phyloP scores from a whole-genome alignment of 495 filamentous ascomycete species.

The Xylaria sp. region DNA sequence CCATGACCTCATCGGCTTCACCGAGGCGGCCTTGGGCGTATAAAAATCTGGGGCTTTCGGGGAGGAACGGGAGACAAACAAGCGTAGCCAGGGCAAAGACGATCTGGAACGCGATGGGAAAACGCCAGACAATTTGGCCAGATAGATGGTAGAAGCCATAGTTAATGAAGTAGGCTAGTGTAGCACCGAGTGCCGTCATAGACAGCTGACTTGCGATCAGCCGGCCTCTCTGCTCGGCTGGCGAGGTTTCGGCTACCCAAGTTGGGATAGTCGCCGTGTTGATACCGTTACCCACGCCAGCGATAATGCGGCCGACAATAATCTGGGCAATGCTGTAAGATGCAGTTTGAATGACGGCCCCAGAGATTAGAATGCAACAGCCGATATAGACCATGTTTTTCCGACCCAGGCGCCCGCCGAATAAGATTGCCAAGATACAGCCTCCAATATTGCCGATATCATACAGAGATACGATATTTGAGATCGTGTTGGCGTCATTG shows the following conservation, averaged over 20 bases:
- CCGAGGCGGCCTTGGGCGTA: background rate
- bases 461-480: conserved; percentile 5
- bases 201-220: conserved; percentile 76
- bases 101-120: conserved; percentile 73
- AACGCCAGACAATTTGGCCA: conserved; percentile 69
- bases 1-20: background rate
- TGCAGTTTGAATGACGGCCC: conserved; percentile 53
- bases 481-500: conserved; percentile 5
- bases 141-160: conserved; percentile 65
- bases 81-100: conserved; percentile 51
- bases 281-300: conserved; percentile 65
- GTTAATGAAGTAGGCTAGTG: background rate
- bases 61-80: background rate
- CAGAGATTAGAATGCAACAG: background rate
- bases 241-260: conserved; percentile 77
- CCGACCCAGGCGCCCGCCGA: background rate
- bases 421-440: background rate
- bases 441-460: background rate
- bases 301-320: background rate
- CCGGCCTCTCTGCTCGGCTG: conserved; percentile 70
- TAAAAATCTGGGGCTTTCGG: background rate
- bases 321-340: conserved; percentile 55
- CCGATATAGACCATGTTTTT: background rate
- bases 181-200: conserved; percentile 58
- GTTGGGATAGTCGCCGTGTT: conserved; percentile 57